Evolutionary conservation across 2,329 filamentous ascomycete species (phyloP).

Genomic region (Neurospora crassa): DNA sequence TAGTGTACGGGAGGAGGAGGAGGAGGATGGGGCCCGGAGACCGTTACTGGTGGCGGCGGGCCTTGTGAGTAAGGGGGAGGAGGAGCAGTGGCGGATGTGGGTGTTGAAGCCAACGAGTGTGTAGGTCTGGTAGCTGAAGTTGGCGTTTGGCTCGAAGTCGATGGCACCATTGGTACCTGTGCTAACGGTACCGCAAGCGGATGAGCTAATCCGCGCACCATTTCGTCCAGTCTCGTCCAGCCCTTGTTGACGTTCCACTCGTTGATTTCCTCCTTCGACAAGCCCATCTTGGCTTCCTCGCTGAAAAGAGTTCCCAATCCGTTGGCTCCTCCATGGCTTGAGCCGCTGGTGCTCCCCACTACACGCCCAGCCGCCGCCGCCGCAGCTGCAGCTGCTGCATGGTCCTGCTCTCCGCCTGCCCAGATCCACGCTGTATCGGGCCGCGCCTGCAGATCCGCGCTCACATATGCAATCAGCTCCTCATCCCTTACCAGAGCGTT

Average conservation of each 20-base stretch:
- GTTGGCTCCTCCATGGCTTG: conserved; percentile 17
- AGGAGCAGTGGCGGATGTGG: not conserved
- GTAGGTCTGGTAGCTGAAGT: not conserved
- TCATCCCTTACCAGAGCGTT: conserved; percentile 55
- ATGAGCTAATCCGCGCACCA: conserved; percentile 43
- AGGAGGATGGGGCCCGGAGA: not conserved
- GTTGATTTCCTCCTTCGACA: conserved; percentile 46
- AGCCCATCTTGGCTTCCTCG: conserved; percentile 37
- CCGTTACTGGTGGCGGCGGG: not conserved
- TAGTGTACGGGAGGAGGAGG: not conserved
- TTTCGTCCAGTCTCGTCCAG: conserved; percentile 65
- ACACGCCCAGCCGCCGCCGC: conserved; percentile 5
- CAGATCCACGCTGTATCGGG: conserved; percentile 76
- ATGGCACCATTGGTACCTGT: conserved; percentile 13
- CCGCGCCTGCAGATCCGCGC: conserved; percentile 76
- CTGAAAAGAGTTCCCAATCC: conserved; percentile 30
- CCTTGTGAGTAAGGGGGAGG: not conserved
- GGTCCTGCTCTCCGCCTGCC: conserved; percentile 49
- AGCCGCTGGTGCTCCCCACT: not conserved
- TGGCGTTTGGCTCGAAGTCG: not conserved
- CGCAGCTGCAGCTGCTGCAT: conserved; percentile 26
- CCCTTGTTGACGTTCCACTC: conserved; percentile 56
- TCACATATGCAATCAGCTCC: conserved; percentile 78
- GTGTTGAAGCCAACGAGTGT: not conserved
- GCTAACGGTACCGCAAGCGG: conserved; percentile 16